These are phyloP conservation scores for Sclerotinia minor DNA, from an alignment of 2,329 filamentous ascomycete species.

Conservation along the genomic window DNA sequence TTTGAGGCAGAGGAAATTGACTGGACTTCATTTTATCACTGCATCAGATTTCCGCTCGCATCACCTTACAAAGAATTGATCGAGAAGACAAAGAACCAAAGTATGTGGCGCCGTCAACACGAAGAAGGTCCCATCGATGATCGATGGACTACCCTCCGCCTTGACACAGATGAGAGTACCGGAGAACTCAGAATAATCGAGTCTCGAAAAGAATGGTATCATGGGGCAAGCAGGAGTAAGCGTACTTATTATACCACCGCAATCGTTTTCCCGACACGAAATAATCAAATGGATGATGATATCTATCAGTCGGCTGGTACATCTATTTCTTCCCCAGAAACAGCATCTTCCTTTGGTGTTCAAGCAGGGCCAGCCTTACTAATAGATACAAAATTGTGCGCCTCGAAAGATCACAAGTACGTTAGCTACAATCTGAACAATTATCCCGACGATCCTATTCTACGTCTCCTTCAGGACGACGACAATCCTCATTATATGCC, in stretches of 20 bases:
- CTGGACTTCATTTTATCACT: constrained; percentile 70
- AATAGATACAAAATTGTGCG: background rate
- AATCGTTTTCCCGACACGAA: constrained; percentile 46
- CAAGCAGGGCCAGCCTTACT: background rate
- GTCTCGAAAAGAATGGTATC: constrained; percentile 66
- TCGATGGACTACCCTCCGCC: constrained; percentile 66
- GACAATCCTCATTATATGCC: constrained; percentile 45
- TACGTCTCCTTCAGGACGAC: constrained; percentile 32
- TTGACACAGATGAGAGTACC: constrained; percentile 60
- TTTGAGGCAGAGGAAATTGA: constrained; percentile 63
- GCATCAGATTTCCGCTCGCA: constrained; percentile 60
- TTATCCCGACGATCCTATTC: constrained; percentile 36
- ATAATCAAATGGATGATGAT: constrained; percentile 26
- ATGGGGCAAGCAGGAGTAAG: constrained; percentile 56
- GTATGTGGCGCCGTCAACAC: constrained; percentile 66
- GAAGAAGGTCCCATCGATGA: constrained; percentile 72
- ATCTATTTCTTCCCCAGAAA: constrained; percentile 18
- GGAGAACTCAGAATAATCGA: constrained; percentile 64
- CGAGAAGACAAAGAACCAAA: constrained; percentile 48
- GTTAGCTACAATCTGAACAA: constrained; percentile 24
- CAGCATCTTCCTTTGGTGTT: constrained; percentile 1
- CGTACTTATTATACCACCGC: constrained; percentile 66
- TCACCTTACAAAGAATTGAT: constrained; percentile 45
- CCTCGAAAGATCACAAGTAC: background rate
- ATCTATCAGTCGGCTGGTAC: constrained; percentile 3